Conservation (phyloP, 1,284 basidiomycete genomes). For the Butyriboletus appendiculatus region DNA sequence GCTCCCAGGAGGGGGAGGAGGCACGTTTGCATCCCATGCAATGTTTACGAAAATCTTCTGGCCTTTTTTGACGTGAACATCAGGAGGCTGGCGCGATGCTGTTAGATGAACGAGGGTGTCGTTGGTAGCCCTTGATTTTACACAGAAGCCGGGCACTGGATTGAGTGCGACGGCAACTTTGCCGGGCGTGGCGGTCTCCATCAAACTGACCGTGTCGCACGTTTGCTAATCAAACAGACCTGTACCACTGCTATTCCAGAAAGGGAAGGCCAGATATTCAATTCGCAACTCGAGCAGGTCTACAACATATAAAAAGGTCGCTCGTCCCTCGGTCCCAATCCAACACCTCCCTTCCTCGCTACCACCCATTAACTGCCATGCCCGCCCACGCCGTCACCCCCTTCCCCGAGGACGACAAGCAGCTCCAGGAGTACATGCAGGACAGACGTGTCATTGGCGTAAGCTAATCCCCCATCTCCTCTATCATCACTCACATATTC, state of each 20-base stretch:
- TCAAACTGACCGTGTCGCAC: constrained; percentile 10
- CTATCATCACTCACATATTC: neutral
- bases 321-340: neutral
- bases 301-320: constrained; percentile 25
- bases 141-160: constrained; percentile 35
- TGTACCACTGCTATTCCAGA: neutral
- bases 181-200: constrained; percentile 21
- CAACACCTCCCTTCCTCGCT: constrained; percentile 5
- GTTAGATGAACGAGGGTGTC: constrained; percentile 16
- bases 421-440: constrained; percentile 69
- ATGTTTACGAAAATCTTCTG: constrained; percentile 74
- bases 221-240: constrained; percentile 3
- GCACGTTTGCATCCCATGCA: constrained; percentile 64
- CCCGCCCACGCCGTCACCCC: constrained; percentile 50
- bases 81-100: constrained; percentile 4
- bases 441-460: constrained; percentile 78
- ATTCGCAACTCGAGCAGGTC: neutral
- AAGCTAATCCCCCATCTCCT: constrained; percentile 29
- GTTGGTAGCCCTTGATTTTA: constrained; percentile 29
- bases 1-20: constrained; percentile 58
- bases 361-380: constrained; percentile 9
- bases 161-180: constrained; percentile 24
- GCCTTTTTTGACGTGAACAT: constrained; percentile 41
- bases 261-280: constrained; percentile 8
- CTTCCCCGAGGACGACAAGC: constrained; percentile 59